phyloP scores from a whole-genome alignment of 2,329 filamentous ascomycete species.

The Lachnellula occidentalis region DNA sequence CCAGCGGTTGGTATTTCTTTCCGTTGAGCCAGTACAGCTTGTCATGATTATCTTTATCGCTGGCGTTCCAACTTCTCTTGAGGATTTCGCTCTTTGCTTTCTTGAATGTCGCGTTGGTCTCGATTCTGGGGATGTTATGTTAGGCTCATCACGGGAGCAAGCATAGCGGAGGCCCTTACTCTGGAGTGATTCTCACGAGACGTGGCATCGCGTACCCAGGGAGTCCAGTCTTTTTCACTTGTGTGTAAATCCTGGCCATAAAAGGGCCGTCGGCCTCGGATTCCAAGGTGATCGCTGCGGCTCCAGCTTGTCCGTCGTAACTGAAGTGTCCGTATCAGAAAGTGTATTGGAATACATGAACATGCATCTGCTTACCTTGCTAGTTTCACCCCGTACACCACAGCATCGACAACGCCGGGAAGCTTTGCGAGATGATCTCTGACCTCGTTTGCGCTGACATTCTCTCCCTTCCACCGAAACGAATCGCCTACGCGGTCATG shows the following conservation, averaged over 20 bases:
- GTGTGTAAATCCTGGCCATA: slow-evolving; percentile 33
- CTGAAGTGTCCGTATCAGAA: slow-evolving; percentile 22
- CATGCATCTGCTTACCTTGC: slow-evolving; percentile 28
- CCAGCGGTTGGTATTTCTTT: slow-evolving; percentile 35
- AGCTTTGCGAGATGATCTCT: slow-evolving; percentile 39
- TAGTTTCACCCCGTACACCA: slow-evolving; percentile 40
- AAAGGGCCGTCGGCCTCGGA: slow-evolving; percentile 32
- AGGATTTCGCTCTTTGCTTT: slow-evolving; percentile 41
- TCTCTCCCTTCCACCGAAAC: slow-evolving; percentile 48
- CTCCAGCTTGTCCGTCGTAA: slow-evolving; percentile 44
- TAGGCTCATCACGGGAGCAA: background rate
- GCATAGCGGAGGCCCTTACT: slow-evolving; percentile 31
- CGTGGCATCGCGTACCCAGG: slow-evolving; percentile 42
- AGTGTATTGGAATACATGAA: background rate
- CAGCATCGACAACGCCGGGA: slow-evolving; percentile 37
- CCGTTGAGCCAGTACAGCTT: slow-evolving; percentile 41
- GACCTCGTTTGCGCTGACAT: slow-evolving; percentile 41
- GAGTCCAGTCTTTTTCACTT: slow-evolving; percentile 39
- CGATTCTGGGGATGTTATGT: slow-evolving; percentile 28
- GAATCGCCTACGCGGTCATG: slow-evolving; percentile 48
- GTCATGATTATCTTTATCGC: slow-evolving; percentile 31
- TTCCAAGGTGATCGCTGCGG: slow-evolving; percentile 40
- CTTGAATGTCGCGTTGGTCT: slow-evolving; percentile 45
- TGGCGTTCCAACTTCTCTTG: slow-evolving; percentile 37
- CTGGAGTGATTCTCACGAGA: slow-evolving; percentile 40